phyloP scores from a whole-genome alignment of 177 flowering plant species.

The Telopea speciosissima region DNA sequence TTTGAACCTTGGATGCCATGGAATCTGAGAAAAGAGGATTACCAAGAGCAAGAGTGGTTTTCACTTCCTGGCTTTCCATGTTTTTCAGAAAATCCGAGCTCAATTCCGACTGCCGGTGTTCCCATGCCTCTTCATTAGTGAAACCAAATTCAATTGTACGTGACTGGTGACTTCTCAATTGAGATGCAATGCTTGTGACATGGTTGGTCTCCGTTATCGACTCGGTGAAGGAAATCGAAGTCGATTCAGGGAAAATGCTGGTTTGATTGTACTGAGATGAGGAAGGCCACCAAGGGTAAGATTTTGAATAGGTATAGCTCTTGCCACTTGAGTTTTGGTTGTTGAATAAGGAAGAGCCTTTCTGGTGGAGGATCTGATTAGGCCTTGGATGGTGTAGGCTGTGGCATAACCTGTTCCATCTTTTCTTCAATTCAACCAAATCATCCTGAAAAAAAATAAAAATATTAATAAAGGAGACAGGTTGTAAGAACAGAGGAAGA shows the following conservation, averaged over 20 bases:
- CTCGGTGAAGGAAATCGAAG: slow-evolving; percentile 39
- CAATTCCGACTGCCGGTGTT: slow-evolving; percentile 21
- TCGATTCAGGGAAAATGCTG: slow-evolving; percentile 27
- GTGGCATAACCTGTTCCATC: slow-evolving; percentile 66
- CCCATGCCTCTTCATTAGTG: slow-evolving; percentile 19
- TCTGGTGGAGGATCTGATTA: slow-evolving; percentile 17
- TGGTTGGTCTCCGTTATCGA: slow-evolving; percentile 17
- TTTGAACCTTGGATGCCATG: slow-evolving; percentile 8
- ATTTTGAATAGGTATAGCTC: slow-evolving; percentile 21
- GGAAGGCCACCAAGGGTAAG: slow-evolving; percentile 42
- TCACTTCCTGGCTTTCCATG: slow-evolving; percentile 44
- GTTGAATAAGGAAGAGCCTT: slow-evolving; percentile 18
- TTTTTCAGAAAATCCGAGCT: slow-evolving; percentile 45
- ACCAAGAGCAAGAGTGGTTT: slow-evolving; percentile 69
- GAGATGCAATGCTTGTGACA: slow-evolving; percentile 17
- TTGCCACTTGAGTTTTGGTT: slow-evolving; percentile 28
- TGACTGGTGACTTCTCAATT: slow-evolving; percentile 45
- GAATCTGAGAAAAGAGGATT: slow-evolving; percentile 31
- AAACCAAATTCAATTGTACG: slow-evolving; percentile 49
- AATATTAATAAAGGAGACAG: background rate
- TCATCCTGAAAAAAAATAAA: slow-evolving; percentile 40
- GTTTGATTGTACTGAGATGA: slow-evolving; percentile 23
- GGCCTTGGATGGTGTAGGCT: slow-evolving; percentile 46
- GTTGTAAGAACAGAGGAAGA: background rate
- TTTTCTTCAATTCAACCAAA: slow-evolving; percentile 46